Evolutionary conservation across 2,329 filamentous ascomycete genomes (phyloP), one percentile per base, ranked within the genome.

Genomic region (Penicillium sp.): DNA sequence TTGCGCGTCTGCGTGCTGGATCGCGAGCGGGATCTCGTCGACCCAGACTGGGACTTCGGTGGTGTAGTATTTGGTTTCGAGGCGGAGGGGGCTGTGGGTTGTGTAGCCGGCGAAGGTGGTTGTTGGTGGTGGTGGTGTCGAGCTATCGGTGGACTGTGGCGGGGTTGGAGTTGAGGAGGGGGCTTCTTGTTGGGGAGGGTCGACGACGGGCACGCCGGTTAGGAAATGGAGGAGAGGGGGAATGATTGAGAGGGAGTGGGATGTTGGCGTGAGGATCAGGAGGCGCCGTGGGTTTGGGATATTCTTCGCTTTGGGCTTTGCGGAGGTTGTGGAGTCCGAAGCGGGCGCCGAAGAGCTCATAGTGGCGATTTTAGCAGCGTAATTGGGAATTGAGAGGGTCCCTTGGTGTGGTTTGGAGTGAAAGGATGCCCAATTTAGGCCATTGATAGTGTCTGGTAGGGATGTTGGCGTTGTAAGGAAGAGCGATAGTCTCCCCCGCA

Each of bases 1-100:
- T 51, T 61, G 18, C 26, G 47, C 48, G 29, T 36, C n/a, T 23
- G 8, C 27, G 11, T 19, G 39, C 10, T 18, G 47, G 1, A 47
- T 39, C 3, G 29, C 35, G 13, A 70, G 52, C 1, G 75, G 73
- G 11, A 78, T 67, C 59, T 78, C 76, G 48, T 79, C 76, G 18
- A 78, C 76, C 76, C 76, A 79, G 41, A 79, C 68, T 14, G 71
- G 74, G 19, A 79, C 65, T 14, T 78, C 72, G 6, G 74, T 68
- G 4, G 59, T 66, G 57, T 78, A 79, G 61, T 79, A 79, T 59
- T 72, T 74, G 39, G 74, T 78, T 43, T 63, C 43, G 43, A 79
- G 61, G 6, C 55, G 63, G 29, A 78, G 64, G 6, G 76, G 75
- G 2, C 72, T 64, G 56, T 78, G 76, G 0, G 73, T 74, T 9